These are phyloP conservation scores for Vigna angularis DNA, from an alignment of 306 rosid genomes.

Conservation along the genomic window DNA sequence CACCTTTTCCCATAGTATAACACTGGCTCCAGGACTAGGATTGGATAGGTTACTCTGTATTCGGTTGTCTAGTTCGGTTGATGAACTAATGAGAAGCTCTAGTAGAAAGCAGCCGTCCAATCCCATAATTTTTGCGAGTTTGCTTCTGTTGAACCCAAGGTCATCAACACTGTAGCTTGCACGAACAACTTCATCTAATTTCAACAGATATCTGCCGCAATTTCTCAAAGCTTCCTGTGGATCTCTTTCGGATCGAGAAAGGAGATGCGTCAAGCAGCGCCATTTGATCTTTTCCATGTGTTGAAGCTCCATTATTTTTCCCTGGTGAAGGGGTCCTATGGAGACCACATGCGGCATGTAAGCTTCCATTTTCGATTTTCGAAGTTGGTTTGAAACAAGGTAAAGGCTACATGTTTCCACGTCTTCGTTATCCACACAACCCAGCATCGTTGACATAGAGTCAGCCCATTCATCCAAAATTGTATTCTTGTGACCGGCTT, in stretches of 20 bases:
- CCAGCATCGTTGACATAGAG: background rate
- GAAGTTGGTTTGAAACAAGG: background rate
- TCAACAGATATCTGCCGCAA: background rate
- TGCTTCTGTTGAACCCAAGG: background rate
- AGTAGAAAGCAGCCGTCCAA: conserved; percentile 51
- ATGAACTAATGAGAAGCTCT: conserved; percentile 37
- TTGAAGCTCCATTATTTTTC: background rate
- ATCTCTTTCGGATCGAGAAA: accelerated
- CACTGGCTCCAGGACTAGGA: background rate
- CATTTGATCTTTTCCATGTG: conserved; percentile 7
- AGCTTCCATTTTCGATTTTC: background rate
- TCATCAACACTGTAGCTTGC: conserved; percentile 11
- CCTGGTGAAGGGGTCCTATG: background rate
- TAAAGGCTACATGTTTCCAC: background rate
- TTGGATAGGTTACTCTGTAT: no score
- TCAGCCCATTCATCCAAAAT: background rate
- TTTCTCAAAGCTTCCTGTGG: background rate
- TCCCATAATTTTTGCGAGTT: conserved; percentile 43
- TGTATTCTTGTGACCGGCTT: background rate
- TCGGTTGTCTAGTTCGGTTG: background rate
- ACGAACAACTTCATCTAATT: background rate
- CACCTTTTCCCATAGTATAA: background rate
- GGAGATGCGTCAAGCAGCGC: background rate
- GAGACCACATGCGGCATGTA: background rate
- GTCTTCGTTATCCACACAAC: background rate